These are phyloP conservation scores for Didymella keratinophila DNA, from an alignment of 2,329 filamentous ascomycete species.

Conservation along the genomic window DNA sequence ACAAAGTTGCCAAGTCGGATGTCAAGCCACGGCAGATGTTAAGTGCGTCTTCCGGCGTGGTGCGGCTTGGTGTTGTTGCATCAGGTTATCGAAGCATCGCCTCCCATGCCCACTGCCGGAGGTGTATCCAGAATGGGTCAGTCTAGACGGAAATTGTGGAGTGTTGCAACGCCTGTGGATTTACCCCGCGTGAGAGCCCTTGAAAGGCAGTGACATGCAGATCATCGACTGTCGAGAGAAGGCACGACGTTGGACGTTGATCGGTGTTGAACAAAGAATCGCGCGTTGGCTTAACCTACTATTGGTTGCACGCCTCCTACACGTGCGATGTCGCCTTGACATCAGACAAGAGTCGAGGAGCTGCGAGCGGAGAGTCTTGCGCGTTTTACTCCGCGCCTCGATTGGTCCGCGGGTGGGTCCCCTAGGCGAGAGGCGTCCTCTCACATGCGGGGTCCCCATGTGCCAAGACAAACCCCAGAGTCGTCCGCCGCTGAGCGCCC, in stretches of 20 bases:
- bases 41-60: conserved; percentile 19
- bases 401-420: conserved; percentile 30
- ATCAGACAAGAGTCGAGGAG: conserved; percentile 19
- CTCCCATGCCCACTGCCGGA: conserved; percentile 15
- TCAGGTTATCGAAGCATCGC: conserved; percentile 17
- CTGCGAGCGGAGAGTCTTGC: conserved; percentile 12
- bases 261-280: conserved; percentile 23
- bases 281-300: conserved; percentile 12
- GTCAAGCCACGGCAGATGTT: conserved; percentile 17
- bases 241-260: conserved; percentile 3
- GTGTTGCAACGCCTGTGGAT: conserved; percentile 11
- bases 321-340: conserved; percentile 17
- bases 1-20: conserved; percentile 16
- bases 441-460: conserved; percentile 41
- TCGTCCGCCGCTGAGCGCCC: conserved; percentile 18
- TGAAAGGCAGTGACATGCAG: conserved; percentile 19
- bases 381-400: conserved; percentile 9
- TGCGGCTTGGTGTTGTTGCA: conserved; percentile 22
- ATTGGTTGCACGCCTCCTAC: conserved; percentile 13
- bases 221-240: conserved; percentile 9
- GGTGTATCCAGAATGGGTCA: conserved; percentile 19
- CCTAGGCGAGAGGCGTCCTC: conserved; percentile 19
- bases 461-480: conserved; percentile 37
- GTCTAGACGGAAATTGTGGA: conserved; percentile 22
- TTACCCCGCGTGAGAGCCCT: conserved; percentile 25